phyloP scores from a whole-genome alignment of 306 rosid genomes.

The Dalbergia oliveri region DNA sequence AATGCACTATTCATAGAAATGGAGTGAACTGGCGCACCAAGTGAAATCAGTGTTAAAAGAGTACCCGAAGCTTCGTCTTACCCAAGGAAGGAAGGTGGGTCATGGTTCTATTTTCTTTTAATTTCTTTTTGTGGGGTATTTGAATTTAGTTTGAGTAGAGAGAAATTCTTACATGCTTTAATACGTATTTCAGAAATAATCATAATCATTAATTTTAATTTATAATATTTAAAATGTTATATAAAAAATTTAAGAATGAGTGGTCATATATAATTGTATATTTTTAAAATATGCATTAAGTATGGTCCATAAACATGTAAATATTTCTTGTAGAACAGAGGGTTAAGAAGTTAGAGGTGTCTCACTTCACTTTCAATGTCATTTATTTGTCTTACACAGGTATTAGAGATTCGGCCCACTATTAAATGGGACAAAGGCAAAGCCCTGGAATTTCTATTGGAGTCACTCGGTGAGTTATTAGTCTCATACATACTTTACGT shows the following conservation, averaged over 20 bases:
- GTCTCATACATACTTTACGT: no score
- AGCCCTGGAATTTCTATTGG: constrained; percentile 84
- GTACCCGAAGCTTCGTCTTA: constrained; percentile 75
- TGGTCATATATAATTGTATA: no score
- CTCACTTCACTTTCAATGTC: constrained; percentile 46
- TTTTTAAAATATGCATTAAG: no score
- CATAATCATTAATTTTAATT: no score
- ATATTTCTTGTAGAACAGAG: neutral
- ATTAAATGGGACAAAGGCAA: constrained; percentile 97
- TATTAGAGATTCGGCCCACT: constrained; percentile 84
- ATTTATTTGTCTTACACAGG: constrained; percentile 57
- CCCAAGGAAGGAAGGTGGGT: constrained; percentile 86
- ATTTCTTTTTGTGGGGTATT: neutral
- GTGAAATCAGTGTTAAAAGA: constrained; percentile 77
- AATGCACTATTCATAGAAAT: constrained; percentile 60
- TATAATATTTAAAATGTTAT: no score
- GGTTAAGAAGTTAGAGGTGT: constrained; percentile 1
- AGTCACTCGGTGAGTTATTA: constrained; percentile 79
- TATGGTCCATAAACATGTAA: no score
- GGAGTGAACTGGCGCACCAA: constrained; percentile 74
- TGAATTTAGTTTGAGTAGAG: neutral
- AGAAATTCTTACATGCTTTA: no score
- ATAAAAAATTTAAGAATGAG: no score
- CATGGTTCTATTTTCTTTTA: constrained; percentile 17
- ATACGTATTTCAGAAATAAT: no score